These are phyloP conservation scores for Trametes coccinea DNA, from an alignment of 768 basidiomycete genomes.

Conservation along the genomic window DNA sequence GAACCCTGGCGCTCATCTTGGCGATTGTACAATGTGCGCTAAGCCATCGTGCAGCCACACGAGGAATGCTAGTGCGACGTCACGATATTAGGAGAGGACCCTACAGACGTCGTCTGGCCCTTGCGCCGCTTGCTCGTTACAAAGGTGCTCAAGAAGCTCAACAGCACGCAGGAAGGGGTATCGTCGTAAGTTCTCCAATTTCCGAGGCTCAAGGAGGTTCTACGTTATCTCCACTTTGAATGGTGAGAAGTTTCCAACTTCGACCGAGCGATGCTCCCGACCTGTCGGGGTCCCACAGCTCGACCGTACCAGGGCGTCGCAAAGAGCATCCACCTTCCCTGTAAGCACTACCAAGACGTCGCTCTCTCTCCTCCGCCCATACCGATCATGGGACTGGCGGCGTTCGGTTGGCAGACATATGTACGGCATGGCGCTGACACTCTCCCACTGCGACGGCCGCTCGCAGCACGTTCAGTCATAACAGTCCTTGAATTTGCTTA, in stretches of 20 bases:
- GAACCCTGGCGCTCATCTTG: background rate
- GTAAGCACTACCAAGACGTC: background rate
- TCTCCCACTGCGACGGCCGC: slow-evolving; percentile 3
- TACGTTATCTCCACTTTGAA: slow-evolving; percentile 3
- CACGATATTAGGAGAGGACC: too few relatives aligned
- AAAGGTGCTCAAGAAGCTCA: background rate
- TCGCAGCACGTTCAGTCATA: background rate
- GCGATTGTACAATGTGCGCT: too few relatives aligned
- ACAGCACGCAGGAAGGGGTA: background rate
- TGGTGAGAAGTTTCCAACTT: background rate
- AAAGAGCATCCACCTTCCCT: too few relatives aligned
- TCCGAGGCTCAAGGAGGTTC: slow-evolving; percentile 8
- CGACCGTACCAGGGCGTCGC: too few relatives aligned
- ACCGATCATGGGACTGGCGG: slow-evolving; percentile 2
- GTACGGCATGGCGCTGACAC: slow-evolving; percentile 12
- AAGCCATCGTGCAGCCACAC: background rate
- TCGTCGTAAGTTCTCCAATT: slow-evolving; percentile 2
- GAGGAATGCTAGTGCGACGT: background rate
- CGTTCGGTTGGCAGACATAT: background rate
- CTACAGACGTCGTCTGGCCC: too few relatives aligned
- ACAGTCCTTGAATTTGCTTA: slow-evolving; percentile 5
- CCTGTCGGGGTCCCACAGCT: background rate
- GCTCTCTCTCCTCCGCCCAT: background rate
- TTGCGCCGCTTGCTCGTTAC: background rate
- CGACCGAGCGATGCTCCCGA: slow-evolving; percentile 10